Conservation (phyloP, 2,329 filamentous ascomycete species). For the Juglanconis oblonga region DNA sequence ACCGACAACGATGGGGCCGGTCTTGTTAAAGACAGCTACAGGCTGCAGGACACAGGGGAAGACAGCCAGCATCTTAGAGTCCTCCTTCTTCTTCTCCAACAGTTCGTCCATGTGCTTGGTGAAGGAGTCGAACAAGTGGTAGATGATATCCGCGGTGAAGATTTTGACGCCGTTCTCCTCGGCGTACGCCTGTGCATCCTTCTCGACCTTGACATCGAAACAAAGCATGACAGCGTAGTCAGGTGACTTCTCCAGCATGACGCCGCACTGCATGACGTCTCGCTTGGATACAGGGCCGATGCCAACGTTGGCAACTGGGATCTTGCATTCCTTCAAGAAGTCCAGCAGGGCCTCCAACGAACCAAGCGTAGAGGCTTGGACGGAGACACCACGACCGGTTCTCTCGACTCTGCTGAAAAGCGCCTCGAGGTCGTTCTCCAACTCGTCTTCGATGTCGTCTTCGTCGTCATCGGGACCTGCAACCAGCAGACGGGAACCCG, state of each 20-base stretch:
- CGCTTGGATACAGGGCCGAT: conserved; percentile 98
- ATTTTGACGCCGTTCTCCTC: conserved; percentile 95
- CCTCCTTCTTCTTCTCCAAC: conserved; percentile 89
- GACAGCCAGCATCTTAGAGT: conserved; percentile 90
- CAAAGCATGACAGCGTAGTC: conserved; percentile 99
- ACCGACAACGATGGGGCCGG: conserved; percentile 88
- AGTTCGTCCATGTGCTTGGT: conserved; percentile 90
- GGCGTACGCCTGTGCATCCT: conserved; percentile 86
- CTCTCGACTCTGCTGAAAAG: conserved; percentile 90
- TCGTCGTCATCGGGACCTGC: conserved; percentile 95
- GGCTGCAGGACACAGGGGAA: conserved; percentile 92
- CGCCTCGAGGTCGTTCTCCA: conserved; percentile 90
- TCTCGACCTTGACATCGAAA: conserved; percentile 99
- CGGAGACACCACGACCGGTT: conserved; percentile 89
- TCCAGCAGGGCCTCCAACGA: conserved; percentile 94
- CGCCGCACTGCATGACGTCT: conserved; percentile 91
- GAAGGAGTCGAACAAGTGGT: conserved; percentile 96
- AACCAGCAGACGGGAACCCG: conserved; percentile 89
- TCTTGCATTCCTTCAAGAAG: conserved; percentile 94
- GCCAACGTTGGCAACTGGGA: conserved; percentile 94
- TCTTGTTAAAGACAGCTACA: conserved; percentile 98
- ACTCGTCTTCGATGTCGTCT: conserved; percentile 93
- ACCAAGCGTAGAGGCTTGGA: conserved; percentile 95
- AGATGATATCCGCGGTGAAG: conserved; percentile 98
- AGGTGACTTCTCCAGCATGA: conserved; percentile 93